Evolutionary conservation across 768 basidiomycete species (phyloP).

Genomic region (Zangia roseola): DNA sequence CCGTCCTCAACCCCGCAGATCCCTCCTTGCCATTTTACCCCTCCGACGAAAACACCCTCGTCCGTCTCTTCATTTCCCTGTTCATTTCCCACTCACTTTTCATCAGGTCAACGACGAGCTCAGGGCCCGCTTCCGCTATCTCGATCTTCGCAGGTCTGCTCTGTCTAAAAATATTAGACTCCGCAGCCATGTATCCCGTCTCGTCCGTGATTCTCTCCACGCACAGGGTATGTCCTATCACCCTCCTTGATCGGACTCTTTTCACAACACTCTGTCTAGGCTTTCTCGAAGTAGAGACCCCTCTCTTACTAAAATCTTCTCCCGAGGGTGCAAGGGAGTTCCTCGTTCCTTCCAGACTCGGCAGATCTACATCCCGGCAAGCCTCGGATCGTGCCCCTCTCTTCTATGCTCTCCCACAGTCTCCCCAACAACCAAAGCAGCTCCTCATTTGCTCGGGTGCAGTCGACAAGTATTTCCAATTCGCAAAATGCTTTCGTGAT

Average conservation of each 20-base stretch:
- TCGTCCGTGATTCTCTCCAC: slow-evolving; percentile 70
- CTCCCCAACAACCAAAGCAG: slow-evolving; percentile 96
- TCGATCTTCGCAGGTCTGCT: slow-evolving; percentile 79
- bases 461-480: slow-evolving; percentile 88
- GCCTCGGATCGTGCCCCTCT: slow-evolving; percentile 32
- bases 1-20: slow-evolving; percentile 77
- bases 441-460: slow-evolving; percentile 86
- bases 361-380: slow-evolving; percentile 29
- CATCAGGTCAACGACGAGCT: slow-evolving; percentile 81
- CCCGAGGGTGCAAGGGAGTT: slow-evolving; percentile 96
- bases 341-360: slow-evolving; percentile 75
- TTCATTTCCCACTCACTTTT: not conserved
- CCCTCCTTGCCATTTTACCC: slow-evolving; percentile 79
- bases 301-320: slow-evolving; percentile 84
- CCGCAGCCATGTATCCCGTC: slow-evolving; percentile 78
- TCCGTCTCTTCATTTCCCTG: slow-evolving; percentile 36
- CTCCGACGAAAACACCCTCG: slow-evolving; percentile 72
- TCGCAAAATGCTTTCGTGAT: slow-evolving; percentile 93
- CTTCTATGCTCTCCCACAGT: slow-evolving; percentile 92
- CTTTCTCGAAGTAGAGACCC: slow-evolving; percentile 93
- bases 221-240: slow-evolving; percentile 55
- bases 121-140: slow-evolving; percentile 80
- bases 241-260: slow-evolving; percentile 5
- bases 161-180: slow-evolving; percentile 79
- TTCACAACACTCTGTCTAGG: slow-evolving; percentile 42